phyloP scores from a whole-genome alignment of 2,329 filamentous ascomycete genomes.

The Neonectria faginata region DNA sequence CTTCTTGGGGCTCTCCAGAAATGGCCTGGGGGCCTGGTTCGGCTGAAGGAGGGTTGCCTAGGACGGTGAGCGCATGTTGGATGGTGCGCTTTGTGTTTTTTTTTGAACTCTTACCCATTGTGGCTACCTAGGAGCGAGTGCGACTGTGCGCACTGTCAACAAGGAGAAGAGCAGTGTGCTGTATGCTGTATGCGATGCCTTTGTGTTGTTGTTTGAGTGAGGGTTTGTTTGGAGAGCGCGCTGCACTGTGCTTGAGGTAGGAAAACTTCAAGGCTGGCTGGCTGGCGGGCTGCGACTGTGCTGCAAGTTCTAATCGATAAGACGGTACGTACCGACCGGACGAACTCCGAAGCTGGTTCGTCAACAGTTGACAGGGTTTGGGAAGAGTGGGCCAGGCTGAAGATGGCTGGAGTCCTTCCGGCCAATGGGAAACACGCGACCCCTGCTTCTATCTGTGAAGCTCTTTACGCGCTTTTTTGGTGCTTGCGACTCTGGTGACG shows the following conservation, averaged over 20 bases:
- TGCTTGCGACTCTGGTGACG: conserved; percentile 18
- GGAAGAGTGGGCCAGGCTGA: background rate
- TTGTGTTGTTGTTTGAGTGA: background rate
- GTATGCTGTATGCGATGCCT: background rate
- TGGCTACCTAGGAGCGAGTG: conserved; percentile 24
- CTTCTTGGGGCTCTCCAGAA: conserved; percentile 28
- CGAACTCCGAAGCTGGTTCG: background rate
- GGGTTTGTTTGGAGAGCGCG: background rate
- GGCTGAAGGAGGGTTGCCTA: conserved; percentile 31
- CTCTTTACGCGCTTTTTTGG: conserved; percentile 31
- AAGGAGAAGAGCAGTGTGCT: background rate
- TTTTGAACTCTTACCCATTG: conserved; percentile 44
- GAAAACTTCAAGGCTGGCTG: conserved; percentile 27
- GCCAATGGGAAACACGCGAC: conserved; percentile 17
- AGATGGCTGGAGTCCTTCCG: background rate
- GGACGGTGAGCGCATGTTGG: conserved; percentile 36
- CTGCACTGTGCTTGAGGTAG: conserved; percentile 26
- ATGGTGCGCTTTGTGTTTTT: conserved; percentile 29
- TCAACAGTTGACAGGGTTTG: background rate
- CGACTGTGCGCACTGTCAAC: conserved; percentile 28
- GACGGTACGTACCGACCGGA: background rate
- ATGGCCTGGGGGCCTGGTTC: conserved; percentile 20
- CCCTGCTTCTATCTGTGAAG: conserved; percentile 8
- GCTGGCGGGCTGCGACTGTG: background rate
- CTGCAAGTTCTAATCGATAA: background rate